phyloP scores from a whole-genome alignment of 371 early-diverging fungal genomes.

The Apophysomyces sp. region DNA sequence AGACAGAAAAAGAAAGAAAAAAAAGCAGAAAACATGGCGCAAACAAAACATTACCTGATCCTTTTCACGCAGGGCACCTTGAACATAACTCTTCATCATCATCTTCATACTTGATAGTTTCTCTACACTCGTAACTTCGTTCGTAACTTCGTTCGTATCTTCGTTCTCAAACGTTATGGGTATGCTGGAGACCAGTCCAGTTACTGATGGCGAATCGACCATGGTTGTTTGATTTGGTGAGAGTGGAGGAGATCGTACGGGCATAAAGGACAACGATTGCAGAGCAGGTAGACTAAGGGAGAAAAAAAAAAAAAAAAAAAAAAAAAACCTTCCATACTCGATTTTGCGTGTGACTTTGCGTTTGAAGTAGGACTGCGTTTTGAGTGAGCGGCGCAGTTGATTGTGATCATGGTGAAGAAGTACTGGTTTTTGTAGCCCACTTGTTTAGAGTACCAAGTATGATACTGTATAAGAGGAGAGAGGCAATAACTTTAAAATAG shows the following conservation, averaged over 20 bases:
- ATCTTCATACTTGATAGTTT: slow-evolving; percentile 37
- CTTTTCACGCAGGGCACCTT: slow-evolving; percentile 45
- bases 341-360: too few relatives aligned
- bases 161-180: slow-evolving; percentile 8
- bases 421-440: too few relatives aligned
- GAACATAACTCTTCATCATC: slow-evolving; percentile 43
- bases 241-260: background rate
- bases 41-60: slow-evolving; percentile 41
- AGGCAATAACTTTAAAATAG: too few relatives aligned
- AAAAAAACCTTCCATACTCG: too few relatives aligned
- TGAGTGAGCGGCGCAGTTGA: too few relatives aligned
- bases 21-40: slow-evolving; percentile 7
- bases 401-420: too few relatives aligned
- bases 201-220: background rate
- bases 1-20: slow-evolving; percentile 2
- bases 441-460: too few relatives aligned
- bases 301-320: too few relatives aligned
- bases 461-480: too few relatives aligned
- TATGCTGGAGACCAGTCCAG: background rate
- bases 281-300: background rate
- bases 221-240: background rate
- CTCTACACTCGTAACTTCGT: slow-evolving; percentile 30
- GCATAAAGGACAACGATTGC: background rate
- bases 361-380: too few relatives aligned
- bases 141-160: slow-evolving; percentile 27